These are phyloP conservation scores for Cutaneotrichosporon cyanovorans DNA, from an alignment of 1,284 basidiomycete species.

Conservation along the genomic window DNA sequence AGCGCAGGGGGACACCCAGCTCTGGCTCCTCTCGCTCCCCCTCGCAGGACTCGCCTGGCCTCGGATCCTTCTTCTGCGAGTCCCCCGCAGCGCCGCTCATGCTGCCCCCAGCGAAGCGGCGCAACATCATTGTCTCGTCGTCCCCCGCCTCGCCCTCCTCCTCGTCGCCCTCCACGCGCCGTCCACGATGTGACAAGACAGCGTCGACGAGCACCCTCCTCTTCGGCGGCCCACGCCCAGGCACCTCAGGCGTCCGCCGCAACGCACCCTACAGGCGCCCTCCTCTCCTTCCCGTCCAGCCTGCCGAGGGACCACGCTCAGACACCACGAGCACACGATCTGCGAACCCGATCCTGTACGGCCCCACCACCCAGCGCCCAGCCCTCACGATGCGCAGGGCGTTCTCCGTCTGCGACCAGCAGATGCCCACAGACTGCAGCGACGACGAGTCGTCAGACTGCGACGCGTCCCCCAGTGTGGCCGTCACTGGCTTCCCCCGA, in stretches of 20 bases:
- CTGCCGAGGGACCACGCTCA: constrained; percentile 13
- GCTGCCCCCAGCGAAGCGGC: constrained; percentile 26
- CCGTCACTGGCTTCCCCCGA: no score
- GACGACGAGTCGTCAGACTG: constrained; percentile 37
- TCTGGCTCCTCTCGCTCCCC: constrained; percentile 17
- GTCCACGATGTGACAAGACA: constrained; percentile 33
- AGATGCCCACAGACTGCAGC: constrained; percentile 15
- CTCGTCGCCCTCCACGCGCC: constrained; percentile 40
- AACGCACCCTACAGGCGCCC: constrained; percentile 26
- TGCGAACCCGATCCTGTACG: constrained; percentile 38
- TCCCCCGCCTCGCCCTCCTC: constrained; percentile 39
- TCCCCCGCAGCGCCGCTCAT: constrained; percentile 31
- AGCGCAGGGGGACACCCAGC: constrained; percentile 8
- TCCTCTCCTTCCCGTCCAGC: constrained; percentile 17
- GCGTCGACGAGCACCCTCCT: constrained; percentile 32
- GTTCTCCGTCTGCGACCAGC: constrained; percentile 42
- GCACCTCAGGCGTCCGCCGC: constrained; percentile 24
- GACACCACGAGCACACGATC: constrained; percentile 23
- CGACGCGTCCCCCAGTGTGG: constrained; percentile 25
- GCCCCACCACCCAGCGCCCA: constrained; percentile 7
- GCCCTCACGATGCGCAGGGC: constrained; percentile 38
- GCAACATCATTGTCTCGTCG: constrained; percentile 24
- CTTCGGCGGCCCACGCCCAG: constrained; percentile 23
- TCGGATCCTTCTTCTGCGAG: constrained; percentile 43
- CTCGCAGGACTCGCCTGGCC: constrained; percentile 30